Percentiles rank a stretch among this genome's conserved stretches.
phyloP scores from a whole-genome alignment of 2,329 filamentous ascomycete genomes.

The Drechslerella dactyloides region DNA sequence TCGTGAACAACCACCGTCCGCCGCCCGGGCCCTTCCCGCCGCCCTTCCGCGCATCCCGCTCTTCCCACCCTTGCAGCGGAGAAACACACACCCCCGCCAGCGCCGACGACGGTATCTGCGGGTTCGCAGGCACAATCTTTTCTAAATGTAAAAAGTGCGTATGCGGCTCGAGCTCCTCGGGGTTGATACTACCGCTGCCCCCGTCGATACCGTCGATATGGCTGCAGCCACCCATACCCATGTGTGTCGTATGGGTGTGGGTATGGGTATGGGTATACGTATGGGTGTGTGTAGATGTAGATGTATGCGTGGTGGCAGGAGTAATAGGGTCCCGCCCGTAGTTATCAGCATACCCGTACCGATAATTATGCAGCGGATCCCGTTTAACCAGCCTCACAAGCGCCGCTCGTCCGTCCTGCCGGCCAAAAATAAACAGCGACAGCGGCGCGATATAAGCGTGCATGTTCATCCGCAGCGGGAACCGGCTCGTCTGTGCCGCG shows the following conservation, averaged over 20 bases:
- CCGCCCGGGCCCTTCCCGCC: slow-evolving; percentile 52
- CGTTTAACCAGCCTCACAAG: slow-evolving; percentile 67
- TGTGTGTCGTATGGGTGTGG: too few species aligned
- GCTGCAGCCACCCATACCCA: too few species aligned
- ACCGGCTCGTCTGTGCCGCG: slow-evolving; percentile 25
- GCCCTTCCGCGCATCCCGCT: slow-evolving; percentile 21
- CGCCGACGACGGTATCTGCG: slow-evolving; percentile 25
- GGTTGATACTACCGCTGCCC: neutral
- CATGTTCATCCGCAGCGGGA: slow-evolving; percentile 63
- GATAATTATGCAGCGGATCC: slow-evolving; percentile 7
- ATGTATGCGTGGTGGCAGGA: too few species aligned
- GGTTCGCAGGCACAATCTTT: slow-evolving; percentile 27
- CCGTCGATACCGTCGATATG: too few species aligned
- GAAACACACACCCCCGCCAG: slow-evolving; percentile 30
- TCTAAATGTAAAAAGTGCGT: slow-evolving; percentile 33
- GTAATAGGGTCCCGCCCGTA: slow-evolving; percentile 23
- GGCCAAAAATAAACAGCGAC: slow-evolving; percentile 70
- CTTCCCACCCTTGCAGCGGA: slow-evolving; percentile 34
- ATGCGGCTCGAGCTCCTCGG: neutral
- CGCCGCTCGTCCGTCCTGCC: slow-evolving; percentile 69
- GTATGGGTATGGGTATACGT: too few species aligned
- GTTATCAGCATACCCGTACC: too few species aligned
- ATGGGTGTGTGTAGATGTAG: too few species aligned
- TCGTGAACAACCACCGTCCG: slow-evolving; percentile 42
- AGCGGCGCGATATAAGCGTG: slow-evolving; percentile 71